Conservation (phyloP, 345 rosid species). For the Draba incana region DNA sequence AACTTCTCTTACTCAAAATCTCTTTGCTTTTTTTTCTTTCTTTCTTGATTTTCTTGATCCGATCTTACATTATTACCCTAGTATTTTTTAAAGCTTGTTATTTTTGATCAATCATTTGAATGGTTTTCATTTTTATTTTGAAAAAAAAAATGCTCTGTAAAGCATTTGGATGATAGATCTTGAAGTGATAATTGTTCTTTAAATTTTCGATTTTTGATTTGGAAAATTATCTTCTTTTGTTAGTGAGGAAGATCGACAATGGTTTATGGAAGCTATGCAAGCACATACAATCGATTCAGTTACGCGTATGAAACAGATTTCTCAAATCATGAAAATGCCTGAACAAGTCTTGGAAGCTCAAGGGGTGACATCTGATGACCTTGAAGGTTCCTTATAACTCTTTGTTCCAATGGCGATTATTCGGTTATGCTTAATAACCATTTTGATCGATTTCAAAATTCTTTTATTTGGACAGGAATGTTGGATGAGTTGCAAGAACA, state of each 20-base stretch:
- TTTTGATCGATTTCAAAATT: background rate
- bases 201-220: background rate
- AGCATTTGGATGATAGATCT: background rate
- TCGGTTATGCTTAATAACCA: background rate
- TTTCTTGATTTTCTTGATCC: constrained; percentile 4
- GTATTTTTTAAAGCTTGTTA: background rate
- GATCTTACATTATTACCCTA: background rate
- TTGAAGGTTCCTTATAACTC: constrained; percentile 58
- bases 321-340: constrained; percentile 77
- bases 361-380: constrained; percentile 66
- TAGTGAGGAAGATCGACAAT: constrained; percentile 86
- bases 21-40: background rate
- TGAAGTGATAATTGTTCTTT: background rate
- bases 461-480: constrained; percentile 38
- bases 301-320: constrained; percentile 84
- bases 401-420: background rate
- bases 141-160: constrained; percentile 12
- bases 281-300: constrained; percentile 68
- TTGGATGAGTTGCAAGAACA: constrained; percentile 42
- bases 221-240: background rate
- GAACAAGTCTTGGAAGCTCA: constrained; percentile 73
- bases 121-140: too few relatives aligned
- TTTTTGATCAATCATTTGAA: background rate
- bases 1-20: background rate
- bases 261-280: constrained; percentile 99